Evolutionary conservation across 2,329 filamentous ascomycete species (phyloP), one percentile per base, ranked within the genome.

Genomic region (Arthroderma uncinatum): DNA sequence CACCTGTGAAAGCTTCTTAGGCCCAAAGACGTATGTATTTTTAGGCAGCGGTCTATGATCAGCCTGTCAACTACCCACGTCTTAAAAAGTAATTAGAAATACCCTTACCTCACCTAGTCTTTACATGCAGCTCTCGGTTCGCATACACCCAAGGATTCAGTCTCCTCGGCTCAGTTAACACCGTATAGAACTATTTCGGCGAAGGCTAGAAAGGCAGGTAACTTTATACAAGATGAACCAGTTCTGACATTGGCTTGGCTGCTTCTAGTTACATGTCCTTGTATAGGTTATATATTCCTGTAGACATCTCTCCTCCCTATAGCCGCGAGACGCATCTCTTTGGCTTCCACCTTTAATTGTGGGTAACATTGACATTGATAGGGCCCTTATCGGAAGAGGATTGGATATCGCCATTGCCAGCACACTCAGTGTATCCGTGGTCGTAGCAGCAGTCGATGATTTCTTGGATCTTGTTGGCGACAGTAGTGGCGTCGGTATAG

Each of bases 381-480:
- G 2, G 10, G 40, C 48, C 55, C 33, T 55, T 40, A 6, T 54
- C 57, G 33, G 54, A 54, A 36, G 40, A 53, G 10, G 53, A 53
- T 19, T 42, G 33, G 9, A 58, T 54, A 50, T 58, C 57, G 5
- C 53, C 57, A 33, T 58, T 58, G 10, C 57, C 57, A 34, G 53
- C 57, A 34, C 57, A 58, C 42, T 55, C 55, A 21, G 53, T 55
- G 40, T 52, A 58, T 8, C 57, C 57, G 53, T 56, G 47, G 28
- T 58, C 47, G 16, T 37, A 58, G 34, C 57, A 58, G 44, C 57
- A 58, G 40, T 58, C 53, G 16, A 58, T 58, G 25, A 58, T 55
- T 40, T 58, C 57, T 52, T 58, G 57, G 34, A 55, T 58, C 42
- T 58, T 58, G 7, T 44, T 54, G 10, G 57, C 57, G 10, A 58